Percentiles rank a stretch among this genome's conserved stretches.
phyloP scores from a whole-genome alignment of 345 rosid species.

The Eucalyptus pauciflora region DNA sequence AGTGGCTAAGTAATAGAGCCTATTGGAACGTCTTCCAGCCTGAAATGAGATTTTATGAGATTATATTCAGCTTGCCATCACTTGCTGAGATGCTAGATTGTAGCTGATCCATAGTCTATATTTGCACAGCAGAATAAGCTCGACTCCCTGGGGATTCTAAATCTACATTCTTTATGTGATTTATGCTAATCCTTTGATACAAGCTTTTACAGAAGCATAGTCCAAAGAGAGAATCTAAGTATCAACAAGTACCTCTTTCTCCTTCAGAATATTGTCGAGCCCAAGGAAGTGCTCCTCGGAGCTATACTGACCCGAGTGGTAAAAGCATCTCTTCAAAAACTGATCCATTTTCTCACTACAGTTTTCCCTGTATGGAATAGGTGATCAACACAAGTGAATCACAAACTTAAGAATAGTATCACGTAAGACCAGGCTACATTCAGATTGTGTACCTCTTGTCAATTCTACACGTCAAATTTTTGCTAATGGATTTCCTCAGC shows the following conservation, averaged over 20 bases:
- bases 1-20: conserved; percentile 39
- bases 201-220: not conserved
- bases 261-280: conserved; percentile 20
- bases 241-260: conserved; percentile 25
- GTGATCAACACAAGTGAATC: not conserved
- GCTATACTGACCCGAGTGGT: conserved; percentile 33
- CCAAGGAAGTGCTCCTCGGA: conserved; percentile 34
- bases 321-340: conserved; percentile 38
- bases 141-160: not conserved
- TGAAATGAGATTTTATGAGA: not conserved
- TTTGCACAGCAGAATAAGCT: not conserved
- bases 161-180: not conserved
- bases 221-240: not conserved
- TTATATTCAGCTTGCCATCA: not conserved
- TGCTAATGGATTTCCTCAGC: conserved; percentile 27
- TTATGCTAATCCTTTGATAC: not conserved
- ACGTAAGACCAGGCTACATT: not conserved
- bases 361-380: conserved; percentile 12
- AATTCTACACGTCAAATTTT: conserved; percentile 36
- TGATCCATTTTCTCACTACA: conserved; percentile 27
- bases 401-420: not conserved
- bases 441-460: conserved; percentile 19
- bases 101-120: not conserved
- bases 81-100: not conserved
- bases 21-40: conserved; percentile 32